Evolutionary conservation across 441 rosid species (phyloP).

Genomic region (Pelargonium citronellum): DNA sequence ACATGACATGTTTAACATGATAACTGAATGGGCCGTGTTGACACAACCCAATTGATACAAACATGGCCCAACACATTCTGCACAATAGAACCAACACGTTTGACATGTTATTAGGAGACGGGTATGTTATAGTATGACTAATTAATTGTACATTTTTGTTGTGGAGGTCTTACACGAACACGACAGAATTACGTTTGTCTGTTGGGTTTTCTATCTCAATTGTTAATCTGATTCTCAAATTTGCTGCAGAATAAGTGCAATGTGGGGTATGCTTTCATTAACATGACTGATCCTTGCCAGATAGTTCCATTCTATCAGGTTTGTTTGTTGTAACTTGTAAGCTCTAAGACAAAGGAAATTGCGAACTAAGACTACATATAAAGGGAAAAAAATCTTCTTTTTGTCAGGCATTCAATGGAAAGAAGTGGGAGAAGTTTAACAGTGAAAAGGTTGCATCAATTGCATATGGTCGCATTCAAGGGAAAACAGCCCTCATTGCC

Average conservation of each 20-base stretch:
- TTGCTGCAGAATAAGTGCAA: conserved; percentile 69
- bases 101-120: too few species aligned
- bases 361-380: conserved; percentile 10
- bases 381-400: conserved; percentile 4
- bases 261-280: conserved; percentile 75
- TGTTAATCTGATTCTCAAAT: conserved; percentile 16
- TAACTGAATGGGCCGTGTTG: too few species aligned
- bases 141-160: too few species aligned
- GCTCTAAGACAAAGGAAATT: not conserved
- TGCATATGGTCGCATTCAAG: conserved; percentile 73
- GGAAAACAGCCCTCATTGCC: conserved; percentile 57
- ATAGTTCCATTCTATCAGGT: conserved; percentile 64
- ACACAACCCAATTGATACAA: too few species aligned
- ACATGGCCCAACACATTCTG: too few species aligned
- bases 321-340: conserved; percentile 13
- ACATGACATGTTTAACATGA: too few species aligned
- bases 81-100: too few species aligned
- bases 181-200: too few species aligned
- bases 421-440: conserved; percentile 80
- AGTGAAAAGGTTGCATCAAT: conserved; percentile 68
- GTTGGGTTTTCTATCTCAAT: not conserved
- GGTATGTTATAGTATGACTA: too few species aligned
- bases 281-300: conserved; percentile 54
- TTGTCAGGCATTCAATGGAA: conserved; percentile 55
- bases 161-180: too few species aligned